Conservation (phyloP, 495 filamentous ascomycete genomes). For the Aspergillus baeticus region DNA sequence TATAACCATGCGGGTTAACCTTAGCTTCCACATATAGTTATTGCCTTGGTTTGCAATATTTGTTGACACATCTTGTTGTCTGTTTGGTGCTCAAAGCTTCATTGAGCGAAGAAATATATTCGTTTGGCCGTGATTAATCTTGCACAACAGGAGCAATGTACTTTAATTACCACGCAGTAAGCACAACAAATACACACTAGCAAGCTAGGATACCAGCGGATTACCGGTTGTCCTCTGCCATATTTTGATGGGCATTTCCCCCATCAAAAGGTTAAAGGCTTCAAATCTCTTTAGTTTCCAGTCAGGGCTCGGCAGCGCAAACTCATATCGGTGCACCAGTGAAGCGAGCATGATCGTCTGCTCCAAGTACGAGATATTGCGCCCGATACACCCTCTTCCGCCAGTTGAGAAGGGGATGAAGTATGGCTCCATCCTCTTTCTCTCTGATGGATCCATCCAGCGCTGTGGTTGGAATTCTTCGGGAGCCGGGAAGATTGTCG, state of each 20-base stretch:
- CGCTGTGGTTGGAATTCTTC: conserved; percentile 24
- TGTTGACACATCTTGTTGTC: no score
- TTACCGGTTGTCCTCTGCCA: neutral
- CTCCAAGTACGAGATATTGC: conserved; percentile 33
- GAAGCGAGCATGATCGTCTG: conserved; percentile 30
- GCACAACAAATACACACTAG: no score
- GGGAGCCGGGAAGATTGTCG: conserved; percentile 22
- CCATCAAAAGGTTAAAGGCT: neutral
- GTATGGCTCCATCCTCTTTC: conserved; percentile 28
- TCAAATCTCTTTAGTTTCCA: neutral
- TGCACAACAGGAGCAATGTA: no score
- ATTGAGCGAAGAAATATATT: no score
- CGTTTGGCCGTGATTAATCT: no score
- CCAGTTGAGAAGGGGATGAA: conserved; percentile 39
- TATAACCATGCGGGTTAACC: no score
- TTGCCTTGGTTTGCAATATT: no score
- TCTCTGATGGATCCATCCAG: conserved; percentile 24
- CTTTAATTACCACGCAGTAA: no score
- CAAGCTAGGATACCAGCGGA: no score
- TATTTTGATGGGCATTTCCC: neutral
- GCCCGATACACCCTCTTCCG: conserved; percentile 21
- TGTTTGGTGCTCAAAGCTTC: no score
- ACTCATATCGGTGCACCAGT: conserved; percentile 33
- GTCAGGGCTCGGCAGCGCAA: conserved; percentile 25
- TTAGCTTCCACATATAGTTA: no score